A percentile compares a stretch with the other conserved stretches of the same genome.
These are phyloP conservation scores for Rehmannia glutinosa DNA, from an alignment of 257 asterid species.

Conservation along the genomic window DNA sequence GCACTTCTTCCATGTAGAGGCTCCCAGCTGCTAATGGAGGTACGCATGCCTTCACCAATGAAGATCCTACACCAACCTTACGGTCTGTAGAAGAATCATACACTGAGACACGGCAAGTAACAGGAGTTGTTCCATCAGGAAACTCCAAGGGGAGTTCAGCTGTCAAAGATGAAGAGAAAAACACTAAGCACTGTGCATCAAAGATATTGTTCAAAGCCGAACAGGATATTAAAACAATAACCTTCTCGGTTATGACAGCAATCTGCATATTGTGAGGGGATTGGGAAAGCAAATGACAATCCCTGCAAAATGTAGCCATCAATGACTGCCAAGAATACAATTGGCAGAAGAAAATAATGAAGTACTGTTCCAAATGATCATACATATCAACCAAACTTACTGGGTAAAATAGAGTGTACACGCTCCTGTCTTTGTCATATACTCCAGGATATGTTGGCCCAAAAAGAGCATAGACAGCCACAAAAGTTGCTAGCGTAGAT, in stretches of 20 bases:
- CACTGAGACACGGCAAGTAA: conserved; percentile 76
- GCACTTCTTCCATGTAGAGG: conserved; percentile 92
- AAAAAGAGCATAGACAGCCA: conserved; percentile 75
- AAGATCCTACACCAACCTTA: conserved; percentile 80
- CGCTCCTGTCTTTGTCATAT: conserved; percentile 68
- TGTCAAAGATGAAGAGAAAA: conserved; percentile 11
- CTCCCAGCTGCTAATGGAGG: conserved; percentile 79
- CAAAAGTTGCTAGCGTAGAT: conserved; percentile 77
- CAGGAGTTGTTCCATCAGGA: conserved; percentile 95
- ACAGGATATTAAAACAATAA: conserved; percentile 1
- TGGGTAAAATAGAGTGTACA: conserved; percentile 80
- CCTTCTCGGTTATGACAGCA: conserved; percentile 52
- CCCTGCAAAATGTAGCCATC: conserved; percentile 49
- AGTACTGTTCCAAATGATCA: background rate
- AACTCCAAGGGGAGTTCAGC: conserved; percentile 90
- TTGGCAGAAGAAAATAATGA: background rate
- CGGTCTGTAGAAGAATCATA: conserved; percentile 74
- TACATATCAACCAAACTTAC: conserved; percentile 36
- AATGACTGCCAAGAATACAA: conserved; percentile 2
- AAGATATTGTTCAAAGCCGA: background rate
- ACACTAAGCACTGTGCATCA: conserved; percentile 7
- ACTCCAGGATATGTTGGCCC: conserved; percentile 92
- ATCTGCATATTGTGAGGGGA: conserved; percentile 68
- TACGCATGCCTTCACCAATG: conserved; percentile 64
- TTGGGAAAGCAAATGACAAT: conserved; percentile 76